Percentiles rank a stretch among this genome's conserved stretches.
Evolutionary conservation across 805 yeast genomes (phyloP).

Genomic region (Kodamaea neixiangensis): DNA sequence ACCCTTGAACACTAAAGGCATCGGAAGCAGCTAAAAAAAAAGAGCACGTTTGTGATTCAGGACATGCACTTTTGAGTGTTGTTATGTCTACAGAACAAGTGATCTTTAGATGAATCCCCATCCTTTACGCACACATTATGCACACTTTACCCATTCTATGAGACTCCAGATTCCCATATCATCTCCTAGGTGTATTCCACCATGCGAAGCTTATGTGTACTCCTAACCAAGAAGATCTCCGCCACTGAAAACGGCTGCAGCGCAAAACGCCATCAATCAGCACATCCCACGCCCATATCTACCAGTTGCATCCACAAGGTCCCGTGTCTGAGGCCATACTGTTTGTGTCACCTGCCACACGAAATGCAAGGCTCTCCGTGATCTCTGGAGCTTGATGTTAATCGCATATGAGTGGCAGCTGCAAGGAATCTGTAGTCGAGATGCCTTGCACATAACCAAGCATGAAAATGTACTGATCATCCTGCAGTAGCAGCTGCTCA

Average conservation of each 20-base stretch:
- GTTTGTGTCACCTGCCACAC: background rate
- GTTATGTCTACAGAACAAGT: too few relatives aligned
- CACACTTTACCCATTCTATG: too few relatives aligned
- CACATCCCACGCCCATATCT: background rate
- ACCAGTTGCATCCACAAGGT: background rate
- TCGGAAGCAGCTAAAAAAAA: too few relatives aligned
- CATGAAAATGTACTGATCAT: background rate
- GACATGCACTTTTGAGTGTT: too few relatives aligned
- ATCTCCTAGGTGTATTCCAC: background rate
- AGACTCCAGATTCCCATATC: too few relatives aligned
- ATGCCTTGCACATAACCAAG: background rate
- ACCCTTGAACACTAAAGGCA: too few relatives aligned
- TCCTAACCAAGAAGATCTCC: background rate
- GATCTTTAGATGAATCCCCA: too few relatives aligned
- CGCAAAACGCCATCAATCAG: background rate
- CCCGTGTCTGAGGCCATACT: background rate
- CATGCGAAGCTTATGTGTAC: too few relatives aligned
- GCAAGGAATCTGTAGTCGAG: background rate
- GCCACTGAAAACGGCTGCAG: background rate
- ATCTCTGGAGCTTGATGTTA: background rate
- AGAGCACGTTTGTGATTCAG: too few relatives aligned
- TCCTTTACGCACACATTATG: too few relatives aligned
- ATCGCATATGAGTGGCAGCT: background rate
- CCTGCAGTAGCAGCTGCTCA: background rate
- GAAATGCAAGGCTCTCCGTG: background rate